Base-by-base conservation (phyloP, 306 rosid species). In the Sicyos edulis region DNA sequence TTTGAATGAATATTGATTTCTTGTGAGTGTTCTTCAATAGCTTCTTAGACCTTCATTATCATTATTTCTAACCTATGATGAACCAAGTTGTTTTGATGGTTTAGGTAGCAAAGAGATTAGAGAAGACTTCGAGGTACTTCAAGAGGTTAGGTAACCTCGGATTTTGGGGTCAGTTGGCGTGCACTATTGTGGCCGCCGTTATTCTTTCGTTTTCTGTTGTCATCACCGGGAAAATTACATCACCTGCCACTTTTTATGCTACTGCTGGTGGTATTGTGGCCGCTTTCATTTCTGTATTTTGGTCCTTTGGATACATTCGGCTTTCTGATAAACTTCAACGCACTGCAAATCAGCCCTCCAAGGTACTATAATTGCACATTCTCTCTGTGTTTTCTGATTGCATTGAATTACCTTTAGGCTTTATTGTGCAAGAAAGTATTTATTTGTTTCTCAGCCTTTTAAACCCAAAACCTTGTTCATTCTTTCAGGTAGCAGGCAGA, bases 241-340 rank as follows among this genome's bases (percentile, higher is more conserved):
- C 97, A 0, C 99, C 97, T 2, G 86, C 87, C 32, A 95, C 99
- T 8, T 91, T 95, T 82, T 95, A 95, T 82, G 86, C 97, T 44
- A 95, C 97, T 8, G 85, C 99, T 0, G 95, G 92, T 59, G 95
- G 99, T 75, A 89, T 95, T 78, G 97, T 82, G 4, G 97, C 97
- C 0, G 96, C 92, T 0, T 95, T 95, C 85, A 78, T 95, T 67
- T 95, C 97, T 0, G 96, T 95, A 75, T 95, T 95, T 73, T 95
- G 97, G 97, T 95, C 97, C 14, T 95, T 95, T 61, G 97, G 99
- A 6, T 95, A 95, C 77, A 89, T 95, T 74, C 88, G 99, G 34
- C 97, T 95, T 7, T 85, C 99, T 12, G 97, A 91, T 8, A 95
- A 59, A 88, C 99, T 95, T 59, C 76, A 81, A 32, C 84, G 51